Evolutionary conservation across 371 early-diverging fungal species (phyloP), one percentile per base, ranked within the genome.

Genomic region (Syncephalastrum racemosum): DNA sequence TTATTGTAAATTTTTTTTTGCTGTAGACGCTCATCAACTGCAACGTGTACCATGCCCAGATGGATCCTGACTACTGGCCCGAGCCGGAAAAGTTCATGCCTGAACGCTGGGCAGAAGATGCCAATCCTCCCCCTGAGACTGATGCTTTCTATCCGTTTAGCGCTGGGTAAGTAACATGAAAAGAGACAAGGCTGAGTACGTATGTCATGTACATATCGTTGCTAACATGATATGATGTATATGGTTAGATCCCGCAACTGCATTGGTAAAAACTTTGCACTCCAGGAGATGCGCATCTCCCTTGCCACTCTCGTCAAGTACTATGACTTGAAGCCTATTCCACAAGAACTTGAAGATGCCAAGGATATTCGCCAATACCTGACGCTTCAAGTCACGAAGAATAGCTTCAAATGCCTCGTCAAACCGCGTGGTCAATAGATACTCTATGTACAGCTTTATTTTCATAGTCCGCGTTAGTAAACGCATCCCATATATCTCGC

Each of bases 181-280:
- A 25, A 24, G 15, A n/a, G 16, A 41, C 16, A 39, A 13, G 40
- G 16, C 31, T 40, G 16, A 31, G 36, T 31, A 31, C 2, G 36
- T 31, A 31, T 31, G 25, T 25, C 25, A 25, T 25, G 36, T 31
- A 31, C 36, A 12, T 31, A 31, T 36, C 12, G 3, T 51, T 10
- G 36, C 36, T 31, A 31, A 31, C 36, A 31, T 31, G 36, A 47
- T 41, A 7, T 49, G 25, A 43, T 23, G 51, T 22, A 6, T 14
- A 36, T 36, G 15, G 15, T 41, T 58, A 68, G 73, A 10, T 66
- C 77, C 23, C 61, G 81, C 23, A 77, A 77, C 50, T 81, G 81
- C 49, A 71, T 79, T 42, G 81, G 81, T 41, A 81, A 75, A 55
- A 72, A 68, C 59, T 79, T 81, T 69, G 77, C 75, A 14, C 46